Evolutionary conservation across 75 land plant species (phyloP), one percentile per base, ranked within the genome.

Genomic region (Sequoia sempervirens): DNA sequence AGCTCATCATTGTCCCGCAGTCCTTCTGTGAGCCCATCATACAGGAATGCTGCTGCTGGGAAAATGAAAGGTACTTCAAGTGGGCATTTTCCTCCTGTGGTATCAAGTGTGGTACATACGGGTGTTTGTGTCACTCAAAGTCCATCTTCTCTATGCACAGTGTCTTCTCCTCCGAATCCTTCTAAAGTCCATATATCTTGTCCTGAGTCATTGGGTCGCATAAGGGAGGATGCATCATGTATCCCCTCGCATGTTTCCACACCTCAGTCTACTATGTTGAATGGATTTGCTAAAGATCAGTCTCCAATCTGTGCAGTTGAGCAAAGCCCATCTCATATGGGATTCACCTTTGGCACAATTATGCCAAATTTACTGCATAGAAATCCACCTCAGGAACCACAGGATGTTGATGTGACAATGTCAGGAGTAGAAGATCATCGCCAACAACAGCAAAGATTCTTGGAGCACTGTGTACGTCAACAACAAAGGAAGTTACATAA

Each of bases 1-100:
- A 80, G 84, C 30, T 75, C 89, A 0, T 73, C 79, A 26, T 46
- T 84, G 5, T 61, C 69, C 5, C 86, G 50, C 17, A 81, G 82
- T 75, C 91, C 88, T 40, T 84, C 90, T 61, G 83, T 88, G 68
- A 88, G 92, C 6, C 96, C 90, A 79, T 96, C 99, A n/a, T 96
- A 95, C 85, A 86, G 91, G 72, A 96, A 95, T 85, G 97, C 96
- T 36, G 93, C 93, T 41, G 88, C 91, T 52, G 96, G 97, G 53
- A 91, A 83, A 73, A 82, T 52, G 30, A 81, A 41, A 75, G 82
- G 88, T 15, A 23, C n/a, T 61, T 80, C 58, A 28, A 47, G 37
- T 81, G 82, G 82, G 58, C 82, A 81, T 54, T 34, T 54, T 81
- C 82, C 83, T 47, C 40, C 13, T 30, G 81, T 50, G 34, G 72